Percentiles rank a stretch among this genome's conserved stretches.
Conservation (phyloP, 225 moss, liverwort and hornwort species). For the Straminergon stramineum region DNA sequence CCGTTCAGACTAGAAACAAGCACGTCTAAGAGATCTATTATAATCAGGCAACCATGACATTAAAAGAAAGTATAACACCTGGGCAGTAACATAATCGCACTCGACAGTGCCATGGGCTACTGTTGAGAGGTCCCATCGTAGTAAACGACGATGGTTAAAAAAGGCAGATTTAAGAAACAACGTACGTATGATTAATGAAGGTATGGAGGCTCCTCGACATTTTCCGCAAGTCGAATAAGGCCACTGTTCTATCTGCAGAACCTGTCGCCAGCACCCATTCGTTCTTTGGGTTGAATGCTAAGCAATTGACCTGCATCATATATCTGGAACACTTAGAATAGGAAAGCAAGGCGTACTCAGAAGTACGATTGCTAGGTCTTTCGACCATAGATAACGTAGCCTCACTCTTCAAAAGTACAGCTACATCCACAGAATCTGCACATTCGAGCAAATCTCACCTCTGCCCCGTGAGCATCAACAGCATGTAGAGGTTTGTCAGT, state of each 20-base stretch:
- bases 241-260: conserved; percentile 69
- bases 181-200: conserved; percentile 71
- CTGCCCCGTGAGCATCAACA: conserved; percentile 69
- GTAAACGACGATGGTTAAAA: background rate
- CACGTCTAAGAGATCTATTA: background rate
- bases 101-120: background rate
- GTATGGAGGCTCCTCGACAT: conserved; percentile 62
- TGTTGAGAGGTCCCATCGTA: background rate
- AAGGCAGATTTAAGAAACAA: background rate
- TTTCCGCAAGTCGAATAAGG: conserved; percentile 67
- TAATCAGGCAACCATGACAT: background rate
- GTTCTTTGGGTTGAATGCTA: conserved; percentile 79
- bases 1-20: background rate
- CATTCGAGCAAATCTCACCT: conserved; percentile 16
- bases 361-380: background rate
- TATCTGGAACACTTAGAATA: background rate
- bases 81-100: background rate
- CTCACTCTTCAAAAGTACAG: background rate
- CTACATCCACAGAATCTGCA: background rate
- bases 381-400: background rate
- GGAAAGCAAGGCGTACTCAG: background rate
- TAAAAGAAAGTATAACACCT: background rate
- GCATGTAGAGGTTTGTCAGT: conserved; percentile 53
- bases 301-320: conserved; percentile 55
- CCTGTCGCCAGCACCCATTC: conserved; percentile 81